Evolutionary conservation across 2,329 filamentous ascomycete genomes (phyloP).

Genomic region (Colletotrichum sp.): DNA sequence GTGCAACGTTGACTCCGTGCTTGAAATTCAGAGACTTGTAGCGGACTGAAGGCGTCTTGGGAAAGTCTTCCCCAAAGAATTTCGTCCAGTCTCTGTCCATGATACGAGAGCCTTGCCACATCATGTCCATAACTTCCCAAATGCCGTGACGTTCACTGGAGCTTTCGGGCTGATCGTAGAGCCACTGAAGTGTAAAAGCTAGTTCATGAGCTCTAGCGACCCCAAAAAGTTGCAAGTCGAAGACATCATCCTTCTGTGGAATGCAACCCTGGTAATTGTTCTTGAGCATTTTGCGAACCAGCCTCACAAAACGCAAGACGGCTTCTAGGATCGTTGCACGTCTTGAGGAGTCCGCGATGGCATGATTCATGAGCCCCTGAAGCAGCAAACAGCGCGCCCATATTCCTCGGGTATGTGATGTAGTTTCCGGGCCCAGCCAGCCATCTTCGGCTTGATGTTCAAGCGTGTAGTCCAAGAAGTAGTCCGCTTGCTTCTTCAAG

Average conservation of each 20-base stretch:
- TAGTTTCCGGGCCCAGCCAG: slow-evolving; percentile 60
- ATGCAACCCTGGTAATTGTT: slow-evolving; percentile 57
- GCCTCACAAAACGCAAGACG: slow-evolving; percentile 52
- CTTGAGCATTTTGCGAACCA: slow-evolving; percentile 60
- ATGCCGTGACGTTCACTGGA: slow-evolving; percentile 24
- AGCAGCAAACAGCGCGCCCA: slow-evolving; percentile 59
- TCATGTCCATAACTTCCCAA: slow-evolving; percentile 46
- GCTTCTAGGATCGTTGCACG: slow-evolving; percentile 49
- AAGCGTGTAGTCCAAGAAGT: slow-evolving; percentile 51
- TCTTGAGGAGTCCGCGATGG: slow-evolving; percentile 50
- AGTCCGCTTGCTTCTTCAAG: slow-evolving; percentile 23
- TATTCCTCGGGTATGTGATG: slow-evolving; percentile 45
- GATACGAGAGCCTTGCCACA: slow-evolving; percentile 30
- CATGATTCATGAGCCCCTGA: slow-evolving; percentile 49
- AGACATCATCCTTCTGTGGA: slow-evolving; percentile 44
- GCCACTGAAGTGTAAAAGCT: slow-evolving; percentile 43
- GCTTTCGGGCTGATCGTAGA: slow-evolving; percentile 39
- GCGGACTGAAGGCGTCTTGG: slow-evolving; percentile 20
- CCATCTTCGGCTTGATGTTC: slow-evolving; percentile 55
- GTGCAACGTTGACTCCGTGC: slow-evolving; percentile 49
- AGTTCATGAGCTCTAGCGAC: slow-evolving; percentile 41
- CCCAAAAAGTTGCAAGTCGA: slow-evolving; percentile 40
- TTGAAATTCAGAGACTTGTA: slow-evolving; percentile 38
- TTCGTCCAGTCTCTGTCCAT: slow-evolving; percentile 35
- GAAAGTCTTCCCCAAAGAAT: slow-evolving; percentile 28